Evolutionary conservation across 305 asterid species (phyloP).

Genomic region (Withania somnifera): DNA sequence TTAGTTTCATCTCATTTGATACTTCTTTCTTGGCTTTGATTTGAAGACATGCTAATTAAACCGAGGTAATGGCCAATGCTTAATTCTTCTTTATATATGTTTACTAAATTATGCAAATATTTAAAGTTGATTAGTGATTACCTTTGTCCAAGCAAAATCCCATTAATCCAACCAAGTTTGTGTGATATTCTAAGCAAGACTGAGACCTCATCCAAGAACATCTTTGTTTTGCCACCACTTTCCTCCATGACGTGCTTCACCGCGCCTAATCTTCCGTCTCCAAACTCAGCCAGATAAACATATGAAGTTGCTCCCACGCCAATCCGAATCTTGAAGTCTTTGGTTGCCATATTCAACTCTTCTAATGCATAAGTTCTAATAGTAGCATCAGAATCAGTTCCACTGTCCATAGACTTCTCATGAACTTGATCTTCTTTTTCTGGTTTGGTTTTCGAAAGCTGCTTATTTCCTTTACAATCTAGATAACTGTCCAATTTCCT

Average conservation of each 20-base stretch:
- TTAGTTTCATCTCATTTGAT: not conserved
- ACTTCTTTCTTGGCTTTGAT: too few species aligned
- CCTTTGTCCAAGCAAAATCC: conserved; percentile 85
- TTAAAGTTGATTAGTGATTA: conserved; percentile 16
- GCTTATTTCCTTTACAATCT: not conserved
- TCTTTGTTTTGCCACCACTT: conserved; percentile 66
- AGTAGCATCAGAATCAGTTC: not conserved
- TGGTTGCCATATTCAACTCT: conserved; percentile 53
- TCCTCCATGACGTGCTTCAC: conserved; percentile 64
- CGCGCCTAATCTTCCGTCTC: conserved; percentile 56
- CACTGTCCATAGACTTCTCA: not conserved
- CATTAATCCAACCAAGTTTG: conserved; percentile 56
- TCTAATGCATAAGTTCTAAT: conserved; percentile 60
- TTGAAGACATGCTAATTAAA: too few species aligned
- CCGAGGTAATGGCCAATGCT: not conserved
- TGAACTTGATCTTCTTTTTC: conserved; percentile 4
- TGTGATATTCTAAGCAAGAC: conserved; percentile 80
- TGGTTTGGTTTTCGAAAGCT: not conserved
- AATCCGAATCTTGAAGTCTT: conserved; percentile 43
- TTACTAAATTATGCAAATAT: not conserved
- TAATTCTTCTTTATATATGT: not conserved
- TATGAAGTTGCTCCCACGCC: conserved; percentile 70
- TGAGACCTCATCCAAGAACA: conserved; percentile 77
- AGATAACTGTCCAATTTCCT: conserved; percentile 30
- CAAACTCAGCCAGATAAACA: conserved; percentile 68